phyloP scores from a whole-genome alignment of 345 rosid genomes.

The Gossypium arboreum region DNA sequence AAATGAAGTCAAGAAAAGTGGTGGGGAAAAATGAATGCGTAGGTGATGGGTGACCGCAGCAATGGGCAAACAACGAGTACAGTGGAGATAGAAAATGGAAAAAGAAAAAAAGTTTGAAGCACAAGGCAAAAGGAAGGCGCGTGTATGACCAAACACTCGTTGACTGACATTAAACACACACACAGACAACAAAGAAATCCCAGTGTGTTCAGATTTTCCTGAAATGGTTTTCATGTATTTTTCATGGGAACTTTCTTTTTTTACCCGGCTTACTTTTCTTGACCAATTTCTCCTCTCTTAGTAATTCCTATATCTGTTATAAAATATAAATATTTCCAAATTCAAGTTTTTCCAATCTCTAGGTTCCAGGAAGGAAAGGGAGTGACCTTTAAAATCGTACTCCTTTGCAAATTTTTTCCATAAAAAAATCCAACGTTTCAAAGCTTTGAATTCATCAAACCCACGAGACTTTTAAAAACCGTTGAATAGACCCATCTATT shows the following conservation, averaged over 20 bases:
- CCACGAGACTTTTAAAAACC: conserved; percentile 6
- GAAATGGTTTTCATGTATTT: neutral
- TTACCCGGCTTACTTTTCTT: conserved; percentile 5
- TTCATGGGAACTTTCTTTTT: neutral
- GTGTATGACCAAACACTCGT: conserved; percentile 7
- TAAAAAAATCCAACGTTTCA: neutral
- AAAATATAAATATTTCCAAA: too few species aligned
- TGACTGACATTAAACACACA: neutral
- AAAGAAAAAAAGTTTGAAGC: neutral
- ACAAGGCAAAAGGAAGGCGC: neutral
- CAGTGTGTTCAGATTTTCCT: neutral
- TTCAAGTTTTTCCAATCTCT: neutral
- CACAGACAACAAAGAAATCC: neutral
- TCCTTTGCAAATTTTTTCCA: neutral
- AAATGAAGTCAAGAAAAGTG: neutral
- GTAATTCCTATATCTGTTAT: neutral
- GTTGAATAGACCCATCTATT: conserved; percentile 14
- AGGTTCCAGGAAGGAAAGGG: conserved; percentile 1
- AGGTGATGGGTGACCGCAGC: neutral
- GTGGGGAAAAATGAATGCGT: neutral
- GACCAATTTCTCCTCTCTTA: neutral
- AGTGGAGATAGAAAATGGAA: neutral
- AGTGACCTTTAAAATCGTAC: neutral
- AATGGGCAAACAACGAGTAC: neutral
- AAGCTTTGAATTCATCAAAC: conserved; percentile 19